Evolutionary conservation across 1,139 yeast species (phyloP).

Genomic region (Magnusiomyces sp.): DNA sequence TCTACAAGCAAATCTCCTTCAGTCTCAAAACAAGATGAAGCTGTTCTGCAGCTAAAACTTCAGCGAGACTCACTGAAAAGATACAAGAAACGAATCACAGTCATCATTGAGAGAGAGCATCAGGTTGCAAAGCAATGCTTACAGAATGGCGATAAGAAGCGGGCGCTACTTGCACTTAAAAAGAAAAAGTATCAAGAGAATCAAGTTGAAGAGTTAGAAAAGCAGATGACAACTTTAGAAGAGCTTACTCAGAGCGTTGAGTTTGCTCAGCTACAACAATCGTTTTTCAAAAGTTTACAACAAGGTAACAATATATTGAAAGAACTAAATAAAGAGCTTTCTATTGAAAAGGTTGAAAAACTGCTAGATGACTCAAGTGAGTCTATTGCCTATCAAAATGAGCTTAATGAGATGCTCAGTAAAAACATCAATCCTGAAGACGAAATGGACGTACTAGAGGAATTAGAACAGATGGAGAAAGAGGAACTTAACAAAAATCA

Average conservation of each 20-base stretch:
- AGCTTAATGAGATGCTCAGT: constrained; percentile 40
- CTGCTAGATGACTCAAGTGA: constrained; percentile 81
- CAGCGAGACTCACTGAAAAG: constrained; percentile 80
- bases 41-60: constrained; percentile 73
- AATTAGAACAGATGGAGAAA: constrained; percentile 43
- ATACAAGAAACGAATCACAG: constrained; percentile 55
- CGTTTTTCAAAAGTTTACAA: constrained; percentile 67
- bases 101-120: constrained; percentile 49
- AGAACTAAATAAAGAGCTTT: constrained; percentile 69
- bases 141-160: constrained; percentile 42
- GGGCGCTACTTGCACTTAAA: constrained; percentile 65
- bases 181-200: constrained; percentile 76
- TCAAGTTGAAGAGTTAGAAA: constrained; percentile 57
- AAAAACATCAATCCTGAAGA: constrained; percentile 43
- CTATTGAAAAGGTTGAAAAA: constrained; percentile 67
- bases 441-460: constrained; percentile 61
- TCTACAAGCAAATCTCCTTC: too few relatives aligned
- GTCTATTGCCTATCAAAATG: constrained; percentile 67
- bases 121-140: constrained; percentile 52
- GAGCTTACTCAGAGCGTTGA: constrained; percentile 49
- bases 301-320: constrained; percentile 73
- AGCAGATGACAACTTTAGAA: constrained; percentile 72
- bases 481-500: constrained; percentile 31
- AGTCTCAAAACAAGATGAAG: constrained; percentile 76
- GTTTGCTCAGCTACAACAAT: constrained; percentile 80